A percentile compares a stretch with the other conserved stretches of the same genome.
phyloP scores from a whole-genome alignment of 169 alveolate species.

The Cryptosporidium viatorum region DNA sequence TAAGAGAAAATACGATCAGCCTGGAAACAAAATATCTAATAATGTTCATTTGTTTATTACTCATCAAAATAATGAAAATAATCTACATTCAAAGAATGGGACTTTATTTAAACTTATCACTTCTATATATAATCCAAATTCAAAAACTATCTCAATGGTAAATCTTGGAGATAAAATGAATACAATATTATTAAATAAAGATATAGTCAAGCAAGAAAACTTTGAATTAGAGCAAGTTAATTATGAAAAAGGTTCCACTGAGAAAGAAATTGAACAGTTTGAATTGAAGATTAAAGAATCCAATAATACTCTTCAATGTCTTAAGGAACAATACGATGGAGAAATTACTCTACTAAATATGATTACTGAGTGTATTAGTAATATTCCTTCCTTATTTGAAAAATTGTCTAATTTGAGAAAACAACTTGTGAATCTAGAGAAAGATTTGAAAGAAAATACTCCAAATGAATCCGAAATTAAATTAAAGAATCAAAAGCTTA shows the following conservation, averaged over 20 bases:
- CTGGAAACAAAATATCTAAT: constrained; percentile 22
- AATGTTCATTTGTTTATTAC: constrained; percentile 25
- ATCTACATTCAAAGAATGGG: constrained; percentile 6
- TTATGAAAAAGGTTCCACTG: background rate
- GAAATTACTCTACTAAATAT: constrained; percentile 25
- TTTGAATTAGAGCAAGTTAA: background rate
- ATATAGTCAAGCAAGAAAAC: background rate
- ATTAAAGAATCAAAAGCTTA: background rate
- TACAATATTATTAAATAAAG: constrained; percentile 26
- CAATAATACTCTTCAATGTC: background rate
- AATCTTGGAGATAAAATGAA: constrained; percentile 42
- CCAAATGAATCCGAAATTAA: constrained; percentile 3
- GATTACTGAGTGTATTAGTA: constrained; percentile 46
- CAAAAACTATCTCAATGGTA: constrained; percentile 55
- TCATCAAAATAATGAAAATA: background rate
- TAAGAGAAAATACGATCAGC: constrained; percentile 32
- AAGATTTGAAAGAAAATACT: constrained; percentile 2
- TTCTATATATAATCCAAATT: constrained; percentile 53
- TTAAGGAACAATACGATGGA: constrained; percentile 22
- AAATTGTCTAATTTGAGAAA: background rate
- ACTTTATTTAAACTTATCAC: constrained; percentile 18
- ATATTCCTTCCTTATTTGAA: constrained; percentile 17
- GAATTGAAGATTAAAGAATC: constrained; percentile 3
- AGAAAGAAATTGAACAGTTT: constrained; percentile 6
- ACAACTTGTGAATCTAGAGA: background rate